A percentile compares a stretch with the other conserved stretches of the same genome.
Conservation (phyloP, 495 filamentous ascomycete species). For the Hyaloscypha finlandica region DNA sequence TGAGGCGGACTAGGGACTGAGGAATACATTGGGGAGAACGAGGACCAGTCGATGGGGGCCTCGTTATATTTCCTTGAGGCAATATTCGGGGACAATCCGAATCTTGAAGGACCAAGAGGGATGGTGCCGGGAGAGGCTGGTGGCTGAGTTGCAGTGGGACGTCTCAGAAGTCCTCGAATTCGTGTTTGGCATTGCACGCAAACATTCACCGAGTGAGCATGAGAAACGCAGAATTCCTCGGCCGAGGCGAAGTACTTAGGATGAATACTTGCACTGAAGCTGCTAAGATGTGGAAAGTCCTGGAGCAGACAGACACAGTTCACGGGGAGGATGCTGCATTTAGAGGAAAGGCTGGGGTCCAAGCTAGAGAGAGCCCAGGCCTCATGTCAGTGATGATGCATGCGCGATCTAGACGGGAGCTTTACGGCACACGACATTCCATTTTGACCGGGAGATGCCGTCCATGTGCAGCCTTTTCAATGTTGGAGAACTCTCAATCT, state of each 20-base stretch:
- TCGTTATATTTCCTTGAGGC: neutral
- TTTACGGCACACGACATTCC: neutral
- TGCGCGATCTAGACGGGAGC: neutral
- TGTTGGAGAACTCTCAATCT: neutral
- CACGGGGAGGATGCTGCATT: neutral
- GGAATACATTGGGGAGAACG: slow-evolving; percentile 27
- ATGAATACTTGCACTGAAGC: neutral
- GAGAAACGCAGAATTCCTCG: neutral
- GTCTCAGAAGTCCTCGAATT: slow-evolving; percentile 11
- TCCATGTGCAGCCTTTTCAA: neutral
- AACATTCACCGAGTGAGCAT: slow-evolving; percentile 11
- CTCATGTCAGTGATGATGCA: neutral
- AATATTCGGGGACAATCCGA: slow-evolving; percentile 4
- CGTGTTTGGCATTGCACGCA: slow-evolving; percentile 25
- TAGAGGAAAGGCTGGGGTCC: neutral
- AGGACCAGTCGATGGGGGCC: neutral
- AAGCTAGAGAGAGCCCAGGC: neutral
- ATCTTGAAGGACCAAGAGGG: neutral
- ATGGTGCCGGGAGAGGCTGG: slow-evolving; percentile 7
- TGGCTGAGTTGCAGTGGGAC: slow-evolving; percentile 16
- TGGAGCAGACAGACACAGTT: neutral
- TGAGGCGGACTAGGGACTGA: slow-evolving; percentile 23
- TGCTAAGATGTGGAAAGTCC: neutral
- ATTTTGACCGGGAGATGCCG: neutral
- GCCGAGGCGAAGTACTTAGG: neutral